Conservation (phyloP, 805 yeast species). For the Kurtzmaniella cleridarum region DNA sequence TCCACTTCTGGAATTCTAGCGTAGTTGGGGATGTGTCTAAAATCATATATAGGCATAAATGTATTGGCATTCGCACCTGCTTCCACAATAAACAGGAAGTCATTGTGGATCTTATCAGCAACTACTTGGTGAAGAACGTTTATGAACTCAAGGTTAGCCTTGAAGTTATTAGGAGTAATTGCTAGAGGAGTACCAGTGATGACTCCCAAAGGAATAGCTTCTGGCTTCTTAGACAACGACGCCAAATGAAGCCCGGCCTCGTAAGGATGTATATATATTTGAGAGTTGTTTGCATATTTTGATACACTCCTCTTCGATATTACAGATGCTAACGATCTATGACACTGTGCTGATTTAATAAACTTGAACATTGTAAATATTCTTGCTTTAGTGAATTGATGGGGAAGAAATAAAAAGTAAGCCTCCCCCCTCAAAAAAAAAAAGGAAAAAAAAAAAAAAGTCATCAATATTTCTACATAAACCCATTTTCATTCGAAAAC, state of each 20-base stretch:
- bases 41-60: conserved; percentile 68
- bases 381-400: no score
- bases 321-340: neutral
- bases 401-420: no score
- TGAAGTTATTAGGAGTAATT: conserved; percentile 18
- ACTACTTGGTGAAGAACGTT: conserved; percentile 21
- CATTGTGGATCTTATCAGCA: conserved; percentile 26
- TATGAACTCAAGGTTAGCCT: conserved; percentile 22
- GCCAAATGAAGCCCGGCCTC: conserved; percentile 7
- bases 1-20: conserved; percentile 68
- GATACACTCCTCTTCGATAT: conserved; percentile 1
- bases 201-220: conserved; percentile 19
- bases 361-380: neutral
- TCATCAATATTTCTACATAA: no score
- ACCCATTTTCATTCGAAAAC: no score
- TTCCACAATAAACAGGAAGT: conserved; percentile 51
- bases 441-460: no score
- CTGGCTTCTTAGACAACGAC: conserved; percentile 17
- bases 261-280: conserved; percentile 14
- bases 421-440: neutral
- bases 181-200: conserved; percentile 1
- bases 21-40: conserved; percentile 57
- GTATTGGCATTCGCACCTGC: conserved; percentile 47
- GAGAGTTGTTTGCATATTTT: conserved; percentile 12
- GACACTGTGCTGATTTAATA: neutral